These are phyloP conservation scores for Davidsoniella neocaledoniae DNA, from an alignment of 2,329 filamentous ascomycete genomes.

Conservation along the genomic window DNA sequence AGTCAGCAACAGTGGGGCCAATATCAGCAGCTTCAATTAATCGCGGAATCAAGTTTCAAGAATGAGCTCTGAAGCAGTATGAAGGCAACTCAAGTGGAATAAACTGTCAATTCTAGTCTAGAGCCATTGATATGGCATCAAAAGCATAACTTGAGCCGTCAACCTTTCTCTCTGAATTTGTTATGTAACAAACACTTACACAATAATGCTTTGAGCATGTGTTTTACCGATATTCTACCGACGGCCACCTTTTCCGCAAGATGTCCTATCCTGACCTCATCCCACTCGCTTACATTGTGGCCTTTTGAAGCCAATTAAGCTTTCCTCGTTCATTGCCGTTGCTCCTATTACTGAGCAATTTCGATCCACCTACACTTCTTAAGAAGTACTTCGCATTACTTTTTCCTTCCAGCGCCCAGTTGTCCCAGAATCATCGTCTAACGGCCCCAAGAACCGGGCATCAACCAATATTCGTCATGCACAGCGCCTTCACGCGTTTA, in stretches of 20 bases:
- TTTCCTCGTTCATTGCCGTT: not conserved
- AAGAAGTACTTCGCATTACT: not conserved
- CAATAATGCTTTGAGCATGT: not conserved
- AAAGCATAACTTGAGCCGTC: not conserved
- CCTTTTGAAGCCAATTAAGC: not conserved
- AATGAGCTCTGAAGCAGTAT: not conserved
- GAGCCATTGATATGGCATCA: not conserved
- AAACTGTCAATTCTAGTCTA: too few species aligned
- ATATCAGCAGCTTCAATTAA: too few species aligned
- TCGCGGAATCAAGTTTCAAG: not conserved
- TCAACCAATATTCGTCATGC: slow-evolving; percentile 42
- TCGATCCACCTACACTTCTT: not conserved
- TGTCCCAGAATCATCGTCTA: not conserved
- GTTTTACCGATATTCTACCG: slow-evolving; percentile 6
- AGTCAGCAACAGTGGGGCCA: slow-evolving; percentile 2
- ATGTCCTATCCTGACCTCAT: not conserved
- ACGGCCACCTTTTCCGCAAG: slow-evolving; percentile 2
- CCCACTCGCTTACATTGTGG: slow-evolving; percentile 1
- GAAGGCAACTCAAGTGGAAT: not conserved
- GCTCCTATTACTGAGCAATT: not conserved
- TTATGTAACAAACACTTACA: too few species aligned
- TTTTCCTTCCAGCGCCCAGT: not conserved
- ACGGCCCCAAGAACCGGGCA: not conserved
- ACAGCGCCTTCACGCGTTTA: slow-evolving; percentile 66
- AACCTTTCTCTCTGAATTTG: too few species aligned